Conservation (phyloP, 2,329 filamentous ascomycete species). For the Pseudogymnoascus sp. region DNA sequence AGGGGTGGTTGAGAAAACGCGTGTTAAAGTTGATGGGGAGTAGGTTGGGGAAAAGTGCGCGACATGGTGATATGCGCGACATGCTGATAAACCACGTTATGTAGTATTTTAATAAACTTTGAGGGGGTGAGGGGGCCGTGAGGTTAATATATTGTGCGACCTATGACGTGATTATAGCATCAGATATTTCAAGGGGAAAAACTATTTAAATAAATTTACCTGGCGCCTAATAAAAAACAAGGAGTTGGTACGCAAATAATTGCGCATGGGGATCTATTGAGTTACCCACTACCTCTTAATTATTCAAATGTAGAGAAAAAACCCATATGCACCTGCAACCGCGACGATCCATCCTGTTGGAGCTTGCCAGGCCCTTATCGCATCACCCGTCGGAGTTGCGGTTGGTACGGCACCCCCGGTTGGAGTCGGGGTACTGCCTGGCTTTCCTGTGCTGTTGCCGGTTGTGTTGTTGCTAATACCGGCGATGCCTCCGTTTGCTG, state of each 20-base stretch:
- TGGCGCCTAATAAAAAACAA: background rate
- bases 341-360: conserved; percentile 15
- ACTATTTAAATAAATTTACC: background rate
- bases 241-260: background rate
- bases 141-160: too few relatives aligned
- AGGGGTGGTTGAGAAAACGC: background rate
- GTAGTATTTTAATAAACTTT: too few relatives aligned
- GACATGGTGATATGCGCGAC: background rate
- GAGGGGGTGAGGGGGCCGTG: too few relatives aligned
- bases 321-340: background rate
- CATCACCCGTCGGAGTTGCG: background rate
- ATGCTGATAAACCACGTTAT: too few relatives aligned
- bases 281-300: background rate
- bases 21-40: background rate
- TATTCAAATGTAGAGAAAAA: background rate
- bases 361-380: background rate
- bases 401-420: conserved; percentile 3
- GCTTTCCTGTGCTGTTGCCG: background rate
- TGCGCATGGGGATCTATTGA: background rate
- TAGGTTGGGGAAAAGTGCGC: background rate
- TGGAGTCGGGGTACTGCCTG: background rate
- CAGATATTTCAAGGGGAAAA: too few relatives aligned
- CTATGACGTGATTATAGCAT: too few relatives aligned
- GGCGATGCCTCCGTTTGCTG: background rate
- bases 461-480: background rate